A percentile compares a stretch with the other conserved stretches of the same genome.
These are phyloP conservation scores for Colletotrichum zoysiae DNA, from an alignment of 2,329 filamentous ascomycete species.

Conservation along the genomic window DNA sequence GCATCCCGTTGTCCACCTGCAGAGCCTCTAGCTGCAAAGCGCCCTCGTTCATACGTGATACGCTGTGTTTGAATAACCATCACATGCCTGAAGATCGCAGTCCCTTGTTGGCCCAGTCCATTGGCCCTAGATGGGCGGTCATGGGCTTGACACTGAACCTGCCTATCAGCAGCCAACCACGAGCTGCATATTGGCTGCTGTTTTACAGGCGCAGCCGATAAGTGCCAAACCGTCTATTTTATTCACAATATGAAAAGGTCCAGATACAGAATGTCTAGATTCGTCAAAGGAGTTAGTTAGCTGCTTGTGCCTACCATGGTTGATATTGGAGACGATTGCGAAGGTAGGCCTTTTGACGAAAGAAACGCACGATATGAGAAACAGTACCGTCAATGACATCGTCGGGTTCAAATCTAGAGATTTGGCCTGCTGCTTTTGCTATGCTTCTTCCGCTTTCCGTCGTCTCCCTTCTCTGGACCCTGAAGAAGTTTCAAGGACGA, in stretches of 20 bases:
- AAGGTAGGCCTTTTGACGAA: background rate
- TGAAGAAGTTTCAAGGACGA: background rate
- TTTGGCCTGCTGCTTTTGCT: background rate
- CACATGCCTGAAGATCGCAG: background rate
- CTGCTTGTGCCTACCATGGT: background rate
- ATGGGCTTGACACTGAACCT: background rate
- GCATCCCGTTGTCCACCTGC: background rate
- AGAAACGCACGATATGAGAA: background rate
- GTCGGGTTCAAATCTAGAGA: background rate
- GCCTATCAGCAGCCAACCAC: background rate
- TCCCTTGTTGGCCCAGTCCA: background rate
- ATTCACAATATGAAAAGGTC: too few species aligned
- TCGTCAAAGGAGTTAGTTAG: background rate
- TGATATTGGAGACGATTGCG: background rate
- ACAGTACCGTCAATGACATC: background rate
- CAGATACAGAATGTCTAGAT: too few species aligned
- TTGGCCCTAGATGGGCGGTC: background rate
- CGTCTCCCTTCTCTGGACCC: background rate
- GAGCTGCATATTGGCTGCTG: background rate
- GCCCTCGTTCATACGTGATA: background rate
- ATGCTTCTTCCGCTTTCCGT: background rate
- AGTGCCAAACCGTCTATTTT: too few species aligned
- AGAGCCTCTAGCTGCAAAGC: background rate
- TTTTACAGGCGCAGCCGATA: too few species aligned
- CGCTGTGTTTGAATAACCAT: background rate